phyloP scores from a whole-genome alignment of 1,284 basidiomycete species.

The Mycena citricolor region DNA sequence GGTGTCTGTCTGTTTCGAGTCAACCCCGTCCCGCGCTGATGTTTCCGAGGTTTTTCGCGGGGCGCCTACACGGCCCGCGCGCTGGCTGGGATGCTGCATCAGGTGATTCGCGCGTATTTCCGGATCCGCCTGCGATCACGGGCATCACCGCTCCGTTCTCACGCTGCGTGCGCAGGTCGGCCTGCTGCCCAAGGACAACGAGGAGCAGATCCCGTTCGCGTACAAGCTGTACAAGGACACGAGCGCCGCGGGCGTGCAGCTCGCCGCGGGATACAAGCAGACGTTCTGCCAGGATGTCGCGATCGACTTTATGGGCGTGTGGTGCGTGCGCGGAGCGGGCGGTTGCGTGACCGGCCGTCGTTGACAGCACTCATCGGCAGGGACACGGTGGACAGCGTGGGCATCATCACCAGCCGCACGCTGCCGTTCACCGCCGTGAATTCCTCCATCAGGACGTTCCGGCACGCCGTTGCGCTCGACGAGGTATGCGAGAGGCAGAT shows the following conservation, averaged over 20 bases:
- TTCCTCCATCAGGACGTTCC: slow-evolving; percentile 54
- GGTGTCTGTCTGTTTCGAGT: neutral
- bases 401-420: slow-evolving; percentile 49
- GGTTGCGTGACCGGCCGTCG: too few species aligned
- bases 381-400: slow-evolving; percentile 71
- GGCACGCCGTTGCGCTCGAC: slow-evolving; percentile 65
- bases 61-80: slow-evolving; percentile 77
- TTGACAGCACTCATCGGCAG: slow-evolving; percentile 34
- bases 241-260: slow-evolving; percentile 41
- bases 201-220: slow-evolving; percentile 63
- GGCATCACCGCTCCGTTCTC: too few species aligned
- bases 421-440: slow-evolving; percentile 67
- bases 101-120: slow-evolving; percentile 32
- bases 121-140: too few species aligned
- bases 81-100: slow-evolving; percentile 61
- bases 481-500: slow-evolving; percentile 54
- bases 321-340: too few species aligned
- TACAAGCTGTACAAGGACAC: slow-evolving; percentile 60
- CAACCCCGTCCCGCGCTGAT: neutral
- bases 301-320: slow-evolving; percentile 66
- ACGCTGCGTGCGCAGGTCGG: slow-evolving; percentile 61
- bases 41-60: slow-evolving; percentile 76
- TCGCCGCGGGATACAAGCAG: slow-evolving; percentile 61
- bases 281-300: slow-evolving; percentile 60
- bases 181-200: slow-evolving; percentile 56